Base-by-base conservation (phyloP, 805 yeast species). In the Schizosaccharomyces cryophilus region DNA sequence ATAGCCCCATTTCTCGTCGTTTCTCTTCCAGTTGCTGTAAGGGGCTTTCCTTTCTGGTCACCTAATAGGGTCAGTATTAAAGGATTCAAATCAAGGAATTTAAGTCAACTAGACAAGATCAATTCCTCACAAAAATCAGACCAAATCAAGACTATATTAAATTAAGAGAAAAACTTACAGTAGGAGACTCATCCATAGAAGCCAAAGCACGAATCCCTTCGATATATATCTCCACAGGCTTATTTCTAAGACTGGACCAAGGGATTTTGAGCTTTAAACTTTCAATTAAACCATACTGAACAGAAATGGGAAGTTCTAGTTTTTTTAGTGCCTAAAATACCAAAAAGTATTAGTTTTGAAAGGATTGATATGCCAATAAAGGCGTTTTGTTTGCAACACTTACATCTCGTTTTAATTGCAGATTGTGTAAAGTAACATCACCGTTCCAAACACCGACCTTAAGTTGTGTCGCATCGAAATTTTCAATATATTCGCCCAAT, bases 381-480 rank as follows among this genome's bases (percentile, higher is more conserved):
- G 9, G 13, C 4, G 24, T 5, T 21, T n/a, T 11, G 13, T 2
- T 35, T 15, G 40, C 3, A 51, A 19, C 56, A 24, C 56, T 4
- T 24, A 51, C 56, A 51, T 29, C 54, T 3, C 17, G 24, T 42
- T 86, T 87, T 63, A 93, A 75, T 62, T 83, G 78, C 64, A 94
- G 77, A 69, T 89, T 82, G 64, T 77, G 78, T 61, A 93, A 75
- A 69, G 86, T 86, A 42, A 89, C 97, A 74, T 93, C 97, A 42
- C 99, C 99, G 67, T 88, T 81, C 95, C 97, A 88, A 42, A 93
- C 88, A 4, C 97, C 97, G 62, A 93, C 89, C 66, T 93, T 89
- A 67, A 93, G 74, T 68, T 93, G 96, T 65, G 85, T 86, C 19
- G 96, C 88, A 73, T 93, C 98, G 71, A 93, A 93, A 72, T 93